Evolutionary conservation across 1,139 yeast species (phyloP), one percentile per base, ranked within the genome.

Genomic region (Taphrina populina): DNA sequence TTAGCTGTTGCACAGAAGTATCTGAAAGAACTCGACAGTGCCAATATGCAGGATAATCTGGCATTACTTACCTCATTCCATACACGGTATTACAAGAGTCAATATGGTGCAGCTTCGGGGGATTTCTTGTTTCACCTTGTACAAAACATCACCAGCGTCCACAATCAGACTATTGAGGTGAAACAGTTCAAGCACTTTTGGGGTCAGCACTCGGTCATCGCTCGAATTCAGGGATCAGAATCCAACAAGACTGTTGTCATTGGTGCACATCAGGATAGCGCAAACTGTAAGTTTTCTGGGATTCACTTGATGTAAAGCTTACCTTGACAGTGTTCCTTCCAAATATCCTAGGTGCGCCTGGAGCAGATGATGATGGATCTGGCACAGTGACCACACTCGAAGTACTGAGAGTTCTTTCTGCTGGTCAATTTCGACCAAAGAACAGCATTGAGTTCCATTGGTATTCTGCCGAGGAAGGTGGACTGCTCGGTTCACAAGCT

Each of bases 401-500:
- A 67, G 81, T 88, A 0, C 76, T 88, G 64, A 77, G 94, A 60
- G 69, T 85, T 8, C 70, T 85, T 39, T 69, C 78, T 15, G 73
- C 71, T 20, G 56, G 65, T 10, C 79, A 76, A 0, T 76, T 80
- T 62, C 66, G 70, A 58, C 90, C 92, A 2, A 72, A 76, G 58
- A 86, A 88, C 69, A 81, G 95, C 0, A 71, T 90, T 26, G 95
- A 90, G 68, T 88, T 92, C 73, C 97, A 90, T 69, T 92, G 88
- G 76, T 90, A 88, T 70, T 81, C 95, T 37, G 97, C 95, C 1
- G 97, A 90, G 72, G 98, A 90, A 73, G 90, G 88, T 59, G 97
- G 97, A 0, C 73, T 88, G 58, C 74, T 87, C 56, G 98, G 98
- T 0, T 87, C 96, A 3, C 78, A 80, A 62, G 95, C 87, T 60